Evolutionary conservation across 2,329 filamentous ascomycete genomes (phyloP).

Genomic region (Trichoderma citrinoviride): DNA sequence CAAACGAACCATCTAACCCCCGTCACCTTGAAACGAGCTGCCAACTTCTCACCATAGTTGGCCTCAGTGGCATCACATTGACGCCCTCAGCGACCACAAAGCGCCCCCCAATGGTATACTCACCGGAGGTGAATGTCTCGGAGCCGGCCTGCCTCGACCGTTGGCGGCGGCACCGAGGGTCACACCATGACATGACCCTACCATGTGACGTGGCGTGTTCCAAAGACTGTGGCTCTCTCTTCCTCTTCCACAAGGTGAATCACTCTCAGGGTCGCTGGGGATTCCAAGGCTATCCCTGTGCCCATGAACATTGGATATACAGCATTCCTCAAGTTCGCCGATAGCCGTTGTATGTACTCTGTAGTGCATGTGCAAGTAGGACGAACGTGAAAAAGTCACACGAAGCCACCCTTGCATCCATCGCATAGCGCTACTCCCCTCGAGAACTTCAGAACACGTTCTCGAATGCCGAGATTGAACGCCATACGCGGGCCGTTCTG

Average conservation of each 20-base stretch:
- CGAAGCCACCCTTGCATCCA: not conserved
- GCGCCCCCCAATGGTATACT: not conserved
- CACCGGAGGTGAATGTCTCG: not conserved
- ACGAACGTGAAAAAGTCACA: not conserved
- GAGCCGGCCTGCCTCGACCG: not conserved
- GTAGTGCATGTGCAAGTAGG: not conserved
- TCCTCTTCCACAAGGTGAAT: not conserved
- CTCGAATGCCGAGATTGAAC: conserved; percentile 3
- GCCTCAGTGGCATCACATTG: not conserved
- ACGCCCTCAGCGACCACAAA: not conserved
- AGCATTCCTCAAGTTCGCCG: not conserved
- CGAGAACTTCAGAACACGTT: not conserved
- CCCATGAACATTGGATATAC: too few relatives aligned
- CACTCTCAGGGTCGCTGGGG: too few relatives aligned
- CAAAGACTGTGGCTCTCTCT: not conserved
- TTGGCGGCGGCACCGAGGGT: conserved; percentile 5
- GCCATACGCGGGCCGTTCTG: not conserved
- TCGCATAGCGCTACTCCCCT: not conserved
- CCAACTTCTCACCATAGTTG: not conserved
- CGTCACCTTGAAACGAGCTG: too few relatives aligned
- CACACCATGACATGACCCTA: conserved; percentile 14
- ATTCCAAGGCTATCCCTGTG: not conserved
- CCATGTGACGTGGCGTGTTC: conserved; percentile 19
- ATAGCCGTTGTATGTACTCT: not conserved
- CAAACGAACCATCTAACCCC: too few relatives aligned